Conservation (phyloP, 495 filamentous ascomycete genomes). For the Podospora appendiculata region DNA sequence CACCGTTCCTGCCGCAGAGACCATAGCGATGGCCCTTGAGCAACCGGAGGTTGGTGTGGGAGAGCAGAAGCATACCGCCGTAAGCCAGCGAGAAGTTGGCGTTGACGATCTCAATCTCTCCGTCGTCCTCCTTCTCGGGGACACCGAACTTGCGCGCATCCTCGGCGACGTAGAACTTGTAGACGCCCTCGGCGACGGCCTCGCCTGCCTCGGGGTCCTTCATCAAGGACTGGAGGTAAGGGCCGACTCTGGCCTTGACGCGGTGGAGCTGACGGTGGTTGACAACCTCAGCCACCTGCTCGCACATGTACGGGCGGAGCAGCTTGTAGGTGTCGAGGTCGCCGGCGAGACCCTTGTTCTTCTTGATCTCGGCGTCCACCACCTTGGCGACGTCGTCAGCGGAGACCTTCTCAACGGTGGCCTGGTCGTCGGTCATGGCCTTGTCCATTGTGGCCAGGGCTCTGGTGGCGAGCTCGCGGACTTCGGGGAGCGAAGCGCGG, state of each 20-base stretch:
- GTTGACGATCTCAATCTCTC: conserved; percentile 87
- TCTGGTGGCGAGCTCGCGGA: conserved; percentile 79
- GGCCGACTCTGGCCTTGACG: conserved; percentile 54
- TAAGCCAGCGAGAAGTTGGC: conserved; percentile 97
- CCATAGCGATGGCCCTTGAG: conserved; percentile 96
- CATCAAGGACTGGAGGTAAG: conserved; percentile 70
- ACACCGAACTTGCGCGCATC: conserved; percentile 81
- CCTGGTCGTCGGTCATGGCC: conserved; percentile 73
- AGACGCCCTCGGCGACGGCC: conserved; percentile 55
- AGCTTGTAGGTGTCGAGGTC: conserved; percentile 61
- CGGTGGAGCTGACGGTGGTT: conserved; percentile 74
- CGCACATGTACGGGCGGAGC: conserved; percentile 64
- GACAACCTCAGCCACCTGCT: conserved; percentile 84
- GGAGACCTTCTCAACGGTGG: conserved; percentile 54
- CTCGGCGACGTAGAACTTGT: conserved; percentile 67
- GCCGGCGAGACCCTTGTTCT: conserved; percentile 51
- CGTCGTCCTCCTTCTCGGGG: conserved; percentile 77
- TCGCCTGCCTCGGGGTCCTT: conserved; percentile 44
- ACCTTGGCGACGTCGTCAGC: conserved; percentile 68
- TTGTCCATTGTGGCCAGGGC: conserved; percentile 85
- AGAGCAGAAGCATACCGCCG: conserved; percentile 95
- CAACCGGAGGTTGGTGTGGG: conserved; percentile 89
- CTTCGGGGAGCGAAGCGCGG: conserved; percentile 86
- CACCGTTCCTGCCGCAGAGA: conserved; percentile 92
- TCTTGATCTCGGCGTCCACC: conserved; percentile 67